Evolutionary conservation across 352 stramenopile genomes (phyloP), one percentile per base, ranked within the genome.

Genomic region (Phytophthora agathidicida): DNA sequence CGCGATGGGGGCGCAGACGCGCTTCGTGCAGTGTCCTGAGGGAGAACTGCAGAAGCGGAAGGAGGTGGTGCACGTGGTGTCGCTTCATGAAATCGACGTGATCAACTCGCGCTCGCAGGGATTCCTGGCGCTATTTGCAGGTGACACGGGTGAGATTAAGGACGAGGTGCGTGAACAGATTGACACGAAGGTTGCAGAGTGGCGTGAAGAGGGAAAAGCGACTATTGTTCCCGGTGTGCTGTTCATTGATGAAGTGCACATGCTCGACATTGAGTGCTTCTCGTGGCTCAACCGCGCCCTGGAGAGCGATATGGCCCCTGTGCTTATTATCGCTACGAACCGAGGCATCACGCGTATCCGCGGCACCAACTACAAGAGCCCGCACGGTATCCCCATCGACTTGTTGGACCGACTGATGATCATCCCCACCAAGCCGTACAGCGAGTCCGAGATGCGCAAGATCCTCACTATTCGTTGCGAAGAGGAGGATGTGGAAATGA

Each of bases 261-360:
- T 99, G 98, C 83, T 99, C 19, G 98, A 99, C 76, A 99, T 99
- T 60, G 98, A 99, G 77, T 99, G 97, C 74, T 99, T 99, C 72
- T 99, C 96, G 44, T 99, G 97, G 90, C 89, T 99, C 35, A 99
- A 99, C 79, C 83, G 97, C 30, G 96, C 96, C 0, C 77, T 99
- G 14, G 98, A 99, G 76, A 98, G 87, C 28, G 88, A 98, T 63
- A 92, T 99, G 73, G 95, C 96, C 27, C 98, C 98, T 0, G 96
- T 99, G 64, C 77, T 99, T 14, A 98, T 99, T 65, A 98, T 99
- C 64, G 98, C 98, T 2, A 99, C 97, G 26, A 99, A 99, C 82
- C 91, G 98, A 32, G 98, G 98, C 17, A 98, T 99, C 72, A 98
- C 97, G 17, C 97, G 96, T 41, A 99, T 99, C 65, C 90, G 97